A percentile compares a stretch with the other conserved stretches of the same genome.
Evolutionary conservation across 2,329 filamentous ascomycete species (phyloP).

Genomic region (Bisporella sp.): DNA sequence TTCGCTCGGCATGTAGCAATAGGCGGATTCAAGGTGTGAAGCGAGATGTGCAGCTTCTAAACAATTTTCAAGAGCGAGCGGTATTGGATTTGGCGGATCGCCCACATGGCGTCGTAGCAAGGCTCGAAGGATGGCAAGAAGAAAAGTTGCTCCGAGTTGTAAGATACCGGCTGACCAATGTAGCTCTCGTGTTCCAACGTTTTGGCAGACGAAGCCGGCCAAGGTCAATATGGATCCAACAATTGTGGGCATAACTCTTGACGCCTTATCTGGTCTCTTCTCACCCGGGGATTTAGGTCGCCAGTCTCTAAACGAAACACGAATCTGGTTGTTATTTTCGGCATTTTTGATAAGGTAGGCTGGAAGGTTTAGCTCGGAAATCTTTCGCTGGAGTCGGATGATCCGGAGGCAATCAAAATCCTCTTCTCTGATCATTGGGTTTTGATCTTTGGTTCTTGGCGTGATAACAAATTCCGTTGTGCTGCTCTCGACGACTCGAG

Average conservation of each 20-base stretch:
- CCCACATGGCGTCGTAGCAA: neutral
- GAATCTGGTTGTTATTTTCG: neutral
- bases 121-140: too few relatives aligned
- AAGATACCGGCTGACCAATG: neutral
- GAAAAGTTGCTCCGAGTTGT: neutral
- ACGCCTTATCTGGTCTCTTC: neutral
- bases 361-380: neutral
- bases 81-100: too few relatives aligned
- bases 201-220: neutral
- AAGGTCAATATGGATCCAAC: neutral
- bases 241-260: too few relatives aligned
- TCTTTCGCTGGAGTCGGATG: neutral
- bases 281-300: neutral
- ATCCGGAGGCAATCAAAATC: neutral
- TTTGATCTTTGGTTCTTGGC: neutral
- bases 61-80: too few relatives aligned
- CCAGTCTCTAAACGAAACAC: neutral
- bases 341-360: neutral
- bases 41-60: too few relatives aligned
- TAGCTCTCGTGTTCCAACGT: neutral
- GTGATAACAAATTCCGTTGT: neutral
- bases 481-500: neutral
- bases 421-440: neutral
- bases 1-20: too few relatives aligned
- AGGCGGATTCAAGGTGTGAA: too few relatives aligned